Evolutionary conservation across 495 filamentous ascomycete species (phyloP).

Genomic region (Lentithecium fluviatile): DNA sequence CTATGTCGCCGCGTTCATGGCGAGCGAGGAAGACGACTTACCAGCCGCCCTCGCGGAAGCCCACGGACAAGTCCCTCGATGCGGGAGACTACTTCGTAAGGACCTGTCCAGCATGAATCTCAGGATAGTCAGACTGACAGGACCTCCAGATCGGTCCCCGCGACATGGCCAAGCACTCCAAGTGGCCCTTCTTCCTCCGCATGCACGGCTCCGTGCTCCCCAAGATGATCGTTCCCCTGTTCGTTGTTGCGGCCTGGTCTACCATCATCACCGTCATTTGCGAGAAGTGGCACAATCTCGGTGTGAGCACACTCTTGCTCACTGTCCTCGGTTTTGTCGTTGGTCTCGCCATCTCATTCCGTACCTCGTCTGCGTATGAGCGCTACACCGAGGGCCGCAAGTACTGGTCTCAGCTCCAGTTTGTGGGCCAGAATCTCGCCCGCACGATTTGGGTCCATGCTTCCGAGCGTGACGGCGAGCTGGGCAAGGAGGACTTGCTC

Average conservation of each 20-base stretch:
- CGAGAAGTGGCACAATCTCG: slow-evolving; percentile 50
- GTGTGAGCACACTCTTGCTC: slow-evolving; percentile 67
- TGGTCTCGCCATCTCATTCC: slow-evolving; percentile 79
- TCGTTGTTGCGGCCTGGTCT: slow-evolving; percentile 67
- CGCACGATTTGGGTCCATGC: slow-evolving; percentile 78
- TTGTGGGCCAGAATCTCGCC: slow-evolving; percentile 70
- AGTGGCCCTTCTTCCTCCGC: slow-evolving; percentile 39
- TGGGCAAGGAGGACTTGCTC: slow-evolving; percentile 68
- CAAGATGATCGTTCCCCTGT: slow-evolving; percentile 63
- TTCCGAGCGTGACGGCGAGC: slow-evolving; percentile 60
- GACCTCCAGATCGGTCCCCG: slow-evolving; percentile 27
- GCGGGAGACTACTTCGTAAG: slow-evolving; percentile 37
- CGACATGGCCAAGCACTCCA: slow-evolving; percentile 32
- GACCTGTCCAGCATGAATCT: not conserved
- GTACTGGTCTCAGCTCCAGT: slow-evolving; percentile 73
- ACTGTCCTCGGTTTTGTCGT: slow-evolving; percentile 91
- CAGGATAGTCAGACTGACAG: slow-evolving; percentile 2
- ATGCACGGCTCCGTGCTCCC: slow-evolving; percentile 38
- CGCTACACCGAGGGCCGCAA: slow-evolving; percentile 71
- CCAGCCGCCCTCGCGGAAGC: slow-evolving; percentile 2
- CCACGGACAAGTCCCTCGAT: slow-evolving; percentile 15
- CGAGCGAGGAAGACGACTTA: not conserved
- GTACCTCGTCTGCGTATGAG: slow-evolving; percentile 84
- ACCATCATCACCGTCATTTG: slow-evolving; percentile 66
- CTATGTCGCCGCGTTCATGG: slow-evolving; percentile 30